Conservation (phyloP, 495 filamentous ascomycete genomes). For the Podospora bellae-mahoneyi region DNA sequence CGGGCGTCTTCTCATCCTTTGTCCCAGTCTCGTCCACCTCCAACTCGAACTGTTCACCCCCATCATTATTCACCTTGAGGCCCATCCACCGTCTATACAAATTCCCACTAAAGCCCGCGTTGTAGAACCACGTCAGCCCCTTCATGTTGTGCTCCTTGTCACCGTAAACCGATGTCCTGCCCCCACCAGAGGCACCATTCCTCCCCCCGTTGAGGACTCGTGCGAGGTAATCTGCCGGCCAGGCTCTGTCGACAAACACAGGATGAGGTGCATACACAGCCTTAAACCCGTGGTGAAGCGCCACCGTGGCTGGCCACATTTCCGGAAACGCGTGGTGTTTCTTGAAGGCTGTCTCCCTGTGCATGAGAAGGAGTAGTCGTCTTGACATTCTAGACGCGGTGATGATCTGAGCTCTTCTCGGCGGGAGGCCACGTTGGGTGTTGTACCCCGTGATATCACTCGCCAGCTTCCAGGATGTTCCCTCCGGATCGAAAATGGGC, state of each 20-base stretch:
- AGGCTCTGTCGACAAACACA: slow-evolving; percentile 82
- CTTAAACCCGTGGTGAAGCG: slow-evolving; percentile 92
- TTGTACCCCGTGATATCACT: slow-evolving; percentile 92
- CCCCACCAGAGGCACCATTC: slow-evolving; percentile 72
- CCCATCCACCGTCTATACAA: slow-evolving; percentile 88
- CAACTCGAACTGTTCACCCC: slow-evolving; percentile 78
- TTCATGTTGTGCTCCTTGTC: slow-evolving; percentile 85
- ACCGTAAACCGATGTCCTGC: slow-evolving; percentile 72
- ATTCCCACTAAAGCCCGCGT: slow-evolving; percentile 77
- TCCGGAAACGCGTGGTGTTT: slow-evolving; percentile 92
- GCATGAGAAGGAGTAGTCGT: slow-evolving; percentile 81
- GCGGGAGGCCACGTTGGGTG: slow-evolving; percentile 54
- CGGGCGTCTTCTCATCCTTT: slow-evolving; percentile 46
- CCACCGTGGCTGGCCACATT: slow-evolving; percentile 87
- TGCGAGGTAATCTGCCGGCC: slow-evolving; percentile 78
- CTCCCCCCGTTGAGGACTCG: slow-evolving; percentile 79
- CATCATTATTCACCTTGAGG: slow-evolving; percentile 76
- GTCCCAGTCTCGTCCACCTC: slow-evolving; percentile 51
- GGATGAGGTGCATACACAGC: slow-evolving; percentile 92
- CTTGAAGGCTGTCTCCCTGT: slow-evolving; percentile 73
- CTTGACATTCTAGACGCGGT: slow-evolving; percentile 79
- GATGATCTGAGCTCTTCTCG: slow-evolving; percentile 84
- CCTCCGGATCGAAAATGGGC: slow-evolving; percentile 86
- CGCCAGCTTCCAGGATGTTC: slow-evolving; percentile 81
- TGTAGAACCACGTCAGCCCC: slow-evolving; percentile 93